Percentiles rank a stretch among this genome's conserved stretches.
phyloP scores from a whole-genome alignment of 352 stramenopile genomes.

The Phytophthora nicotianae region DNA sequence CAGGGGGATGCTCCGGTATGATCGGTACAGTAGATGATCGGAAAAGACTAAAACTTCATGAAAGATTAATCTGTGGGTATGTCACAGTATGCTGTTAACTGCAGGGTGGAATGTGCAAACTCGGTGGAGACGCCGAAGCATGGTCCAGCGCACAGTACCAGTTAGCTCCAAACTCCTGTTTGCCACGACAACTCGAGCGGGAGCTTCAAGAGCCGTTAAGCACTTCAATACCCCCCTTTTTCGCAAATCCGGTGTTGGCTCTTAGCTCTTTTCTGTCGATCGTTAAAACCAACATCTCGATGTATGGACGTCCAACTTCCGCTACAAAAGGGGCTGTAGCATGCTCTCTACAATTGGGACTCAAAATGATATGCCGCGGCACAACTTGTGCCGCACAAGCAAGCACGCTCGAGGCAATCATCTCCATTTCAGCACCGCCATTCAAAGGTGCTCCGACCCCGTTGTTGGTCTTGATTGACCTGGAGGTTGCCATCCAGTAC shows the following conservation, averaged over 20 bases:
- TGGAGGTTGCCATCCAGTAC: background rate
- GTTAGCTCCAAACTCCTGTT: background rate
- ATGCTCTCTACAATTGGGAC: slow-evolving; percentile 13
- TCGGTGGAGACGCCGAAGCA: background rate
- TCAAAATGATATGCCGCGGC: background rate
- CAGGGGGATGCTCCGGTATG: slow-evolving; percentile 13
- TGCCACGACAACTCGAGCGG: background rate
- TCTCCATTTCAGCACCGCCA: no score
- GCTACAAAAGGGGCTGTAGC: slow-evolving; percentile 5
- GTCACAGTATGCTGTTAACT: slow-evolving; percentile 10
- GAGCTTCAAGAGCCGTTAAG: slow-evolving; percentile 22
- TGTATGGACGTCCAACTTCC: slow-evolving; percentile 7
- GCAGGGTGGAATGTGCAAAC: background rate
- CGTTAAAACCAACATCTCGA: slow-evolving; percentile 13
- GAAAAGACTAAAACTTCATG: slow-evolving; percentile 1
- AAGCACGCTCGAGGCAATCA: background rate
- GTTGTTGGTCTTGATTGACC: no score
- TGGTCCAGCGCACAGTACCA: background rate
- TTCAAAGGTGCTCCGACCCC: no score
- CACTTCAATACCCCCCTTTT: slow-evolving; percentile 25
- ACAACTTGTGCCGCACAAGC: no score
- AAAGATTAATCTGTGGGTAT: slow-evolving; percentile 9
- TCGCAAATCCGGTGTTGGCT: slow-evolving; percentile 27
- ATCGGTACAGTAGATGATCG: slow-evolving; percentile 5
- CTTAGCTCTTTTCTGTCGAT: slow-evolving; percentile 19